Evolutionary conservation across 768 basidiomycete genomes (phyloP), one percentile per base, ranked within the genome.

Genomic region (Erythrobasidium yunnanense): DNA sequence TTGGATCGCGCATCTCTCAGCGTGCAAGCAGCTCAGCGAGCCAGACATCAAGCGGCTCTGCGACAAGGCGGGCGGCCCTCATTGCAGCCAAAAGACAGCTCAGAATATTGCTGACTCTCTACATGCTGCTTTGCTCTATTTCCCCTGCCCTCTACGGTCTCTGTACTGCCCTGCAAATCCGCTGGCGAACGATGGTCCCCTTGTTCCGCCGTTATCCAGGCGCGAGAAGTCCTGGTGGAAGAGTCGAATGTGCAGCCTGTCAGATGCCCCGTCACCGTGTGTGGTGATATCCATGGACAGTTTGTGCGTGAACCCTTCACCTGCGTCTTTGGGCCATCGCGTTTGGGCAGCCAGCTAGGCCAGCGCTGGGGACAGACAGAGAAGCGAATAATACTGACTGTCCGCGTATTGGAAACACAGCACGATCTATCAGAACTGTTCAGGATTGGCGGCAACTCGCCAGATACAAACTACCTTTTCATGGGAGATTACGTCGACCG

Each of bases 181-280:
- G 2, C n/a, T 32, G 6, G 34, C n/a, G 33, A 55, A 55, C 54
- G 29, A 32, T 55, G 42, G 42, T 27, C 8, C 50, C 20, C 50
- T 11, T 27, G 29, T 8, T 20, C 7, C 29, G 29, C 30, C 54
- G 23, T 20, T 55, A 15, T 23, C 2, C 75, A 99, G 95, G 91
- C 95, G 60, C 83, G 93, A 75, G 95, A 97, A 79, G 93, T 99
- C 71, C 78, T 99, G 77, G 92, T 95, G 87, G 93, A 95, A 74
- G 95, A 99, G 80, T 91, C 89, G 32, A 99, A 99, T 76, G 95
- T 99, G 1, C 93, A 97, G 78, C 92, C 92, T 22, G 95, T 99
- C 60, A 82, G 87, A 78, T 97, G 93, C 80, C 95, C 95, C 30
- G 95, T 99, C 71, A 99, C 95, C 53, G 95, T 99, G 67, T 99